These are phyloP conservation scores for Dothideomycetes sp. DNA, from an alignment of 2,329 filamentous ascomycete species.

Conservation along the genomic window DNA sequence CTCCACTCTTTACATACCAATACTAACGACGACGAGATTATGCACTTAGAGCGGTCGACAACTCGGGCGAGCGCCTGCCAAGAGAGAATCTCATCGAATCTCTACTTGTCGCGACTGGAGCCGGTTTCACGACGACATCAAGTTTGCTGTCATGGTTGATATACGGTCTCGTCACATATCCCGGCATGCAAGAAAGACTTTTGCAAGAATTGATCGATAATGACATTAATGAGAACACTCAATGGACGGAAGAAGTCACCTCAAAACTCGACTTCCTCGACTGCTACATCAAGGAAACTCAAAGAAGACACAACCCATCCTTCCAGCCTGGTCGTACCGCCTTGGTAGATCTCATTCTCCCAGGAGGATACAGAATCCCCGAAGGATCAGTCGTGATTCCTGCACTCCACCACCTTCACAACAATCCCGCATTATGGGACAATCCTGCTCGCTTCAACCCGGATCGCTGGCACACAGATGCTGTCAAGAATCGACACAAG, in stretches of 20 bases:
- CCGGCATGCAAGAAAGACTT: constrained; percentile 47
- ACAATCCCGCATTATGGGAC: constrained; percentile 49
- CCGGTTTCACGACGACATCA: constrained; percentile 53
- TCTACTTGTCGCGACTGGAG: constrained; percentile 45
- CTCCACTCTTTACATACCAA: too few species aligned
- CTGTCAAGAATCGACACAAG: constrained; percentile 44
- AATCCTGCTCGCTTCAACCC: constrained; percentile 51
- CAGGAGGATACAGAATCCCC: constrained; percentile 50
- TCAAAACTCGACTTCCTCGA: constrained; percentile 45
- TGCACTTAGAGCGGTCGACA: constrained; percentile 44
- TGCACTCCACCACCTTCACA: constrained; percentile 37
- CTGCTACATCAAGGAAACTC: constrained; percentile 52
- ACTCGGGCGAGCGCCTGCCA: constrained; percentile 46
- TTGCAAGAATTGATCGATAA: constrained; percentile 47
- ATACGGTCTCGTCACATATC: constrained; percentile 45
- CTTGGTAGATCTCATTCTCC: constrained; percentile 47
- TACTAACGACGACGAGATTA: too few species aligned
- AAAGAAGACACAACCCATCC: constrained; percentile 51
- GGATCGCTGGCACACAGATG: constrained; percentile 49
- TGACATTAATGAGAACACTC: constrained; percentile 26
- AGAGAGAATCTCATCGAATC: constrained; percentile 31
- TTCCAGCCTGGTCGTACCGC: constrained; percentile 53
- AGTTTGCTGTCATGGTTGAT: constrained; percentile 51
- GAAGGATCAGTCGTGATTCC: constrained; percentile 45
- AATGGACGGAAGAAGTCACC: constrained; percentile 29